These are phyloP conservation scores for Boletus reticulatus DNA, from an alignment of 768 basidiomycete genomes.

Conservation along the genomic window DNA sequence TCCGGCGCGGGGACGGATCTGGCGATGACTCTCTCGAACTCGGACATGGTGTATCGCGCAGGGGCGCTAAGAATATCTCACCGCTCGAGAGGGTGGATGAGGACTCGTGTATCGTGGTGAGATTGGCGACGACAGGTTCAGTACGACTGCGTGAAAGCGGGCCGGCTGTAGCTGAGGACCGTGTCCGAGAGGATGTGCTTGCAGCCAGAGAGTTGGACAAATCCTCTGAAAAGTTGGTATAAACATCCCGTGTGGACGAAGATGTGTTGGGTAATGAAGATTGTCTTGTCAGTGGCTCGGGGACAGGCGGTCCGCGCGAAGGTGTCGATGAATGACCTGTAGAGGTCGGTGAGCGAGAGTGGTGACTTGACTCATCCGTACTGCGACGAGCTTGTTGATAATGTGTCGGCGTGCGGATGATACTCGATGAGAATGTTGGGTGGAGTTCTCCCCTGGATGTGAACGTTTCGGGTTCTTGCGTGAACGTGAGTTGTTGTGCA, in stretches of 20 bases:
- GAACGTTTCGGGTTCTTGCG: conserved; percentile 42
- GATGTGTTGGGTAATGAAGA: conserved; percentile 24
- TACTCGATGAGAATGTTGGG: conserved; percentile 66
- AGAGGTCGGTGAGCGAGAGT: conserved; percentile 26
- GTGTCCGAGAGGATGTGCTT: conserved; percentile 14
- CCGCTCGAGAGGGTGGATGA: conserved; percentile 20
- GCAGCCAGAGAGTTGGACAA: conserved; percentile 19
- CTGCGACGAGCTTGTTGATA: conserved; percentile 38
- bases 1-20: conserved; percentile 27
- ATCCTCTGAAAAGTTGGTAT: conserved; percentile 28
- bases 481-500: conserved; percentile 12
- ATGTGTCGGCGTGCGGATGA: conserved; percentile 67
- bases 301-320: conserved; percentile 17
- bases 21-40: conserved; percentile 24
- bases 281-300: conserved; percentile 24
- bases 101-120: conserved; percentile 29
- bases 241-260: conserved; percentile 20
- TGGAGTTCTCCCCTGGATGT: conserved; percentile 53
- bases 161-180: conserved; percentile 5
- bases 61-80: conserved; percentile 26
- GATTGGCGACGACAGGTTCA: conserved; percentile 24
- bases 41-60: conserved; percentile 12
- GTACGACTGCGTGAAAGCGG: conserved; percentile 29
- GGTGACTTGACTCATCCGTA: conserved; percentile 21
- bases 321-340: conserved; percentile 11